Evolutionary conservation across 805 yeast genomes (phyloP).

Genomic region (Yarrowia osloensis): DNA sequence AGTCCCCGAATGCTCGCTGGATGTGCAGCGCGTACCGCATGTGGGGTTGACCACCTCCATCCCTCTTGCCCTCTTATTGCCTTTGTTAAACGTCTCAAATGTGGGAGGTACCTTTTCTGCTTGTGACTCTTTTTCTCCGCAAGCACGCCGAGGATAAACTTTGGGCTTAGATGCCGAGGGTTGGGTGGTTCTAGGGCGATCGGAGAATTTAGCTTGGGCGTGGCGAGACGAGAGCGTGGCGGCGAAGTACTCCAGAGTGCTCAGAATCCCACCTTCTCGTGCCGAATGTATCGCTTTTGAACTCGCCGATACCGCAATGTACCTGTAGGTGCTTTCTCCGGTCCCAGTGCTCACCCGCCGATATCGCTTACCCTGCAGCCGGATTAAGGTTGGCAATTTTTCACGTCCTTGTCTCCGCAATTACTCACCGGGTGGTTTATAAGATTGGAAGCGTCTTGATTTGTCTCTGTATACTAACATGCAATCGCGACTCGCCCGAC

Average conservation of each 20-base stretch:
- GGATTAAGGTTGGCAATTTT: constrained; percentile 26
- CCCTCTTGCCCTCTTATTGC: background rate
- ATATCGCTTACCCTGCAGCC: constrained; percentile 31
- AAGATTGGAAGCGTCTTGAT: constrained; percentile 27
- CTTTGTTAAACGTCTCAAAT: constrained; percentile 19
- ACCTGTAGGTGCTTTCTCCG: background rate
- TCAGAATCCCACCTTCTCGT: no score
- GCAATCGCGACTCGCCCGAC: constrained; percentile 31
- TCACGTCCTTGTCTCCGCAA: constrained; percentile 31
- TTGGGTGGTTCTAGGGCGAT: constrained; percentile 6
- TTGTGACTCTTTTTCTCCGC: constrained; percentile 28
- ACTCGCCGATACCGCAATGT: background rate
- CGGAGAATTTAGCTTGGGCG: constrained; percentile 3
- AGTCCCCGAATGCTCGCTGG: background rate
- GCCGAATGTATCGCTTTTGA: no score
- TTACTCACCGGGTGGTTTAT: constrained; percentile 28
- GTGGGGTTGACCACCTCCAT: background rate
- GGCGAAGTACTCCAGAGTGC: background rate
- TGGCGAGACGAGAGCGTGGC: background rate
- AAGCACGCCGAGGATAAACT: constrained; percentile 29
- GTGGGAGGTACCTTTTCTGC: background rate
- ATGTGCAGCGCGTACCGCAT: background rate
- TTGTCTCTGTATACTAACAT: constrained; percentile 29
- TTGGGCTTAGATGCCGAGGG: constrained; percentile 16
- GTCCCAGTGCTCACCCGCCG: constrained; percentile 1